A percentile compares a stretch with the other conserved stretches of the same genome.
Evolutionary conservation across 441 rosid species (phyloP).

Genomic region (Adansonia madagascariensis): DNA sequence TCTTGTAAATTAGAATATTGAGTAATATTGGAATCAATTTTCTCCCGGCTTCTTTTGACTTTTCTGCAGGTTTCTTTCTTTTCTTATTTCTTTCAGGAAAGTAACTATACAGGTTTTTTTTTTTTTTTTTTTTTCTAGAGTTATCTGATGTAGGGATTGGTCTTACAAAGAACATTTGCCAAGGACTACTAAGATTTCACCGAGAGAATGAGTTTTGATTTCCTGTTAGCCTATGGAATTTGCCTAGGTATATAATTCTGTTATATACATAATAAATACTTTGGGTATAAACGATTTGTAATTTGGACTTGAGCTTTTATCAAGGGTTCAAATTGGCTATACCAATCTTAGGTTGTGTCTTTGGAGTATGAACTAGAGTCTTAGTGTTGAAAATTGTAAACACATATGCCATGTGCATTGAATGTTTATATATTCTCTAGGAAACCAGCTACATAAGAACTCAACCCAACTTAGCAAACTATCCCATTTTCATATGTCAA

Average conservation of each 20-base stretch:
- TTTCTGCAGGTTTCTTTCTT: neutral
- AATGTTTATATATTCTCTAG: neutral
- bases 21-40: neutral
- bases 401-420: constrained; percentile 21
- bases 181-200: neutral
- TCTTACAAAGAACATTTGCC: neutral
- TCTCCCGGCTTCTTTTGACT: neutral
- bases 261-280: neutral
- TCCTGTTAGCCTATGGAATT: neutral
- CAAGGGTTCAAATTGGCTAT: neutral
- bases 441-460: constrained; percentile 7
- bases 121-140: neutral
- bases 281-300: neutral
- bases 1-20: neutral
- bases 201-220: neutral
- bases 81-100: neutral
- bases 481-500: constrained; percentile 16
- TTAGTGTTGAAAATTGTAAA: neutral
- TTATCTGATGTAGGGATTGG: neutral
- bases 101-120: neutral
- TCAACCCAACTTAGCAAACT: constrained; percentile 32
- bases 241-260: neutral
- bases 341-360: neutral
- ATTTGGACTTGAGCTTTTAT: neutral
- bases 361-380: neutral